These are phyloP conservation scores for Acrodontium crateriforme DNA, from an alignment of 2,329 filamentous ascomycete genomes.

Conservation along the genomic window DNA sequence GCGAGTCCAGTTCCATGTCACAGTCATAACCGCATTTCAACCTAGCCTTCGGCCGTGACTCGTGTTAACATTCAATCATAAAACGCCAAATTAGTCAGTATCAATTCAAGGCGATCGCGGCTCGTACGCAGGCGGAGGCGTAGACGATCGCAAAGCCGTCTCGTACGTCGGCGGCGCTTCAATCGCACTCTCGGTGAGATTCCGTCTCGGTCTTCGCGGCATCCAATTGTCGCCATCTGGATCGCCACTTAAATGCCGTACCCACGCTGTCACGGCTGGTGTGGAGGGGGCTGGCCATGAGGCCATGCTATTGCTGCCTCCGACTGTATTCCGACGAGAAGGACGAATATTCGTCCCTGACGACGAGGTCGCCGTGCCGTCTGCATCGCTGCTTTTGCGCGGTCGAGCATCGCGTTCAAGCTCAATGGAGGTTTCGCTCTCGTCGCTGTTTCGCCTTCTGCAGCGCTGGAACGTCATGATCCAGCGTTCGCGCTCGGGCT, in stretches of 20 bases:
- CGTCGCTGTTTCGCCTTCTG: slow-evolving; percentile 15
- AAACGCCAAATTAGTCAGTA: too few relatives aligned
- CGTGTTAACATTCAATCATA: too few relatives aligned
- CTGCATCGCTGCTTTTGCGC: too few relatives aligned
- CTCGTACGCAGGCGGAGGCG: slow-evolving; percentile 21
- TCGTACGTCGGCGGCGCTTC: slow-evolving; percentile 17
- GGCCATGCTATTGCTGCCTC: slow-evolving; percentile 1
- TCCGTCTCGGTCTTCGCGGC: slow-evolving; percentile 5
- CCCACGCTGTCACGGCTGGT: slow-evolving; percentile 19
- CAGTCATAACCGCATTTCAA: too few relatives aligned
- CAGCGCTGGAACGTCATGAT: slow-evolving; percentile 17
- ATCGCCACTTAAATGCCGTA: slow-evolving; percentile 14
- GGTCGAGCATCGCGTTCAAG: too few relatives aligned
- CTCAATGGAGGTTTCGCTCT: slow-evolving; percentile 8
- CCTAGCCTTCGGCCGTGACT: too few relatives aligned
- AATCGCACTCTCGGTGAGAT: neutral
- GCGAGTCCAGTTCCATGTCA: too few relatives aligned
- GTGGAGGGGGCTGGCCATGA: slow-evolving; percentile 9
- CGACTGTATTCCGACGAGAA: too few relatives aligned
- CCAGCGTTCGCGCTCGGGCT: slow-evolving; percentile 20
- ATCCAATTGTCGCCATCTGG: slow-evolving; percentile 6
- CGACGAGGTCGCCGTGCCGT: slow-evolving; percentile 4
- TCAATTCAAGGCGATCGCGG: slow-evolving; percentile 5
- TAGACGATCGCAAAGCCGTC: slow-evolving; percentile 13
- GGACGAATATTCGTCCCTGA: slow-evolving; percentile 1